Base-by-base conservation (phyloP, 2,329 filamentous ascomycete species). In the Hirsutella thompsonii region DNA sequence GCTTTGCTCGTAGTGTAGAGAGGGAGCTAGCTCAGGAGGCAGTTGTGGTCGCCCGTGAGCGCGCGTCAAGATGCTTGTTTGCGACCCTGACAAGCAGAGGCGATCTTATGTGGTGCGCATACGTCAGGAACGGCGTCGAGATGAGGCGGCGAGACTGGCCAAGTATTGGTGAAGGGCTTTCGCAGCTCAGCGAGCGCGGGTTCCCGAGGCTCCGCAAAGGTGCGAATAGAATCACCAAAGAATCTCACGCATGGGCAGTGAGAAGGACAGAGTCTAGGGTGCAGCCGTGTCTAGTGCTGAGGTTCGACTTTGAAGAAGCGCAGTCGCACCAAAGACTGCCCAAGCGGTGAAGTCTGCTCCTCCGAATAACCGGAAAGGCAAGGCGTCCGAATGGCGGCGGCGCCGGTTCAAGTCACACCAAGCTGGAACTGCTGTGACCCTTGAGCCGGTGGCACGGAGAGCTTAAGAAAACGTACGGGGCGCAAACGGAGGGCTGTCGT, bases 351-450 rank as follows among this genome's bases (percentile, higher is more conserved):
- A 18, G n/a, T 34, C 14, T 34, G 13, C 32, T 19, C n/a, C n/a
- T 34, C 32, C 32, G 18, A 34, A 16, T 18, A 16, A 18, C 32
- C 14, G 32, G 3, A n/a, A 16, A 16, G 13, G 32, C n/a, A 16
- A 34, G 32, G 32, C 32, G 32, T n/a, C 16, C n/a, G 32, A 34
- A n/a, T 18, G 32, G 14, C 16, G 32, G 32, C 18, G 39, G 23
- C 39, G 39, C 20, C 26, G 29, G 14, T 23, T 5, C 28, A 20
- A 34, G 39, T 41, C 35, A 28, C 39, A 41, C 39, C 34, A 21
- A 20, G 39, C 34, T 30, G 35, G 33, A 28, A 21, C 28, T 36
- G 16, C 34, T 23, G 34, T 40, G 39, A 18, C 14, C 14, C 34
- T 37, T 36, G 34, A 18, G 18, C n/a, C 32, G 32, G 32, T 34